A percentile compares a stretch with the other conserved stretches of the same genome.
phyloP scores from a whole-genome alignment of 2,329 filamentous ascomycete species.

The Colletotrichum tanaceti region DNA sequence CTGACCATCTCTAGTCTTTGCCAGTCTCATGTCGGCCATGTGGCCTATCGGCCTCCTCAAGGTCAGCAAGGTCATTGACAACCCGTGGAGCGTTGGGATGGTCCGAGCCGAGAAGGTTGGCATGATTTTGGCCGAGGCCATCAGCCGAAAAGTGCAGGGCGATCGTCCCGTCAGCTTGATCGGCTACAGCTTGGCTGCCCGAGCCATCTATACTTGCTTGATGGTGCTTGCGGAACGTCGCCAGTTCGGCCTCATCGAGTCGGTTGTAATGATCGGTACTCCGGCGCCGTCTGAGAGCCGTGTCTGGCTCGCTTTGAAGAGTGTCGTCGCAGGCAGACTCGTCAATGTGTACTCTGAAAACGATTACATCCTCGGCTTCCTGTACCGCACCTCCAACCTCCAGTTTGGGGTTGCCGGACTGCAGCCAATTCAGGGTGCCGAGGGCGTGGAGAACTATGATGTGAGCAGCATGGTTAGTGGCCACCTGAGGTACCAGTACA shows the following conservation, averaged over 20 bases:
- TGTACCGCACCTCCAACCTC: constrained; percentile 85
- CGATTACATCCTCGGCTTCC: constrained; percentile 88
- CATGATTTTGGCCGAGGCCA: constrained; percentile 79
- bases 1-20: constrained; percentile 57
- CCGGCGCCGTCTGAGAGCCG: constrained; percentile 78
- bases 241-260: constrained; percentile 88
- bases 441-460: constrained; percentile 75
- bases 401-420: constrained; percentile 88
- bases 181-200: constrained; percentile 84
- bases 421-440: constrained; percentile 76
- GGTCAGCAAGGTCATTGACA: constrained; percentile 80
- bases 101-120: constrained; percentile 79
- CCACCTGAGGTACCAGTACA: constrained; percentile 76
- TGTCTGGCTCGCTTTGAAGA: constrained; percentile 82
- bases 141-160: constrained; percentile 85
- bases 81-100: constrained; percentile 82
- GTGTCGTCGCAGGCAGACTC: constrained; percentile 83
- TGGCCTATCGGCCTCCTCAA: constrained; percentile 75
- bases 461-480: constrained; percentile 73
- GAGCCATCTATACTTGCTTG: constrained; percentile 86
- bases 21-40: constrained; percentile 66
- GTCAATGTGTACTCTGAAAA: constrained; percentile 90
- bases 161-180: constrained; percentile 84
- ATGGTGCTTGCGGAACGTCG: constrained; percentile 82
- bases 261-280: constrained; percentile 84